Evolutionary conservation across 306 rosid species (phyloP).

Genomic region (Fagus crenata): DNA sequence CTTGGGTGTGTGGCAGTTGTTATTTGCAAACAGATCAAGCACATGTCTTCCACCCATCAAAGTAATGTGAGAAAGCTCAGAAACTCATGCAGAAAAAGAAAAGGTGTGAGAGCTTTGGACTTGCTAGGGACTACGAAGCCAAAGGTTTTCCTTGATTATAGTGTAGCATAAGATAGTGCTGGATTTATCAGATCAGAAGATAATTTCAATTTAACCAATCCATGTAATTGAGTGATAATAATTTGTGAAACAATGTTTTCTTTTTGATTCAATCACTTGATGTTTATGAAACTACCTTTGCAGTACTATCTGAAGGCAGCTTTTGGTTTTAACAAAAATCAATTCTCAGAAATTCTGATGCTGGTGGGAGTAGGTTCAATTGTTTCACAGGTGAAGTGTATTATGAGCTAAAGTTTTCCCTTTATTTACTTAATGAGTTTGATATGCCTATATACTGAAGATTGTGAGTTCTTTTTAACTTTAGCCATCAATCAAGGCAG

Average conservation of each 20-base stretch:
- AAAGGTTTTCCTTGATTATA: background rate
- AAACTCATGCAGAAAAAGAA: background rate
- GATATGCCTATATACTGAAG: background rate
- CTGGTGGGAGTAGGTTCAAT: constrained; percentile 77
- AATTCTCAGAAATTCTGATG: constrained; percentile 69
- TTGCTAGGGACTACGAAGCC: background rate
- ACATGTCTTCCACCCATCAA: background rate
- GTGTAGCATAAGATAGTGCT: background rate
- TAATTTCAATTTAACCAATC: background rate
- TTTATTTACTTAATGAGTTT: background rate
- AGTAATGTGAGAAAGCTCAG: background rate
- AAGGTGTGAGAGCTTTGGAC: background rate
- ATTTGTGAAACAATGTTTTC: background rate
- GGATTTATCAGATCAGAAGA: background rate
- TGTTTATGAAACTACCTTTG: constrained; percentile 25
- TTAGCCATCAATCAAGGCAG: background rate
- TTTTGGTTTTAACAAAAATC: constrained; percentile 74
- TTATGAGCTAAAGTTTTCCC: constrained; percentile 1
- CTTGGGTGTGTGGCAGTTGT: too few relatives aligned
- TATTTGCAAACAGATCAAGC: background rate
- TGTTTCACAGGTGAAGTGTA: constrained; percentile 62
- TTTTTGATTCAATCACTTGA: constrained; percentile 23
- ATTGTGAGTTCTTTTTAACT: background rate
- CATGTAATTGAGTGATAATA: background rate
- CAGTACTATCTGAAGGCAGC: constrained; percentile 86